Percentiles rank a stretch among this genome's conserved stretches.
Conservation (phyloP, 345 rosid genomes). For the Eucalyptus victrix region DNA sequence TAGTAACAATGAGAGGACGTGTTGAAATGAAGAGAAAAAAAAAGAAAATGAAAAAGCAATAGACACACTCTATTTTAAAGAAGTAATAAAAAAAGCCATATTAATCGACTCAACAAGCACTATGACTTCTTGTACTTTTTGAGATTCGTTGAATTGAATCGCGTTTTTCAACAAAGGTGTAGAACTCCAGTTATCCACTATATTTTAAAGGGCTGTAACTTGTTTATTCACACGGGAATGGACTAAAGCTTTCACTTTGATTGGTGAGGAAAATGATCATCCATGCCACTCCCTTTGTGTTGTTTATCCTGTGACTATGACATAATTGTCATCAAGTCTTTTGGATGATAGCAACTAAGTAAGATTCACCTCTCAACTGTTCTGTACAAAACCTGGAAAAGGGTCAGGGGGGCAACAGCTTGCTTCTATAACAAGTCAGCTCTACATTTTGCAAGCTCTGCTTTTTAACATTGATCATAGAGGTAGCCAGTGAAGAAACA, state of each 20-base stretch:
- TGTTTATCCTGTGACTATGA: neutral
- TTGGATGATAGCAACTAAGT: neutral
- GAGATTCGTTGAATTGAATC: neutral
- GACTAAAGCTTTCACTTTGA: neutral
- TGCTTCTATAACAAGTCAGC: neutral
- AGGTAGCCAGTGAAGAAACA: neutral
- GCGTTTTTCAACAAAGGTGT: neutral
- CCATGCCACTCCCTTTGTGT: neutral
- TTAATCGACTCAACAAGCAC: neutral
- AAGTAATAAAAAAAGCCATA: neutral
- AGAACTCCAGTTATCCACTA: neutral
- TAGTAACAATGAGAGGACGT: accelerated
- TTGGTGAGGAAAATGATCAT: neutral
- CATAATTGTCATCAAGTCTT: neutral
- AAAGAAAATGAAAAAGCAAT: neutral
- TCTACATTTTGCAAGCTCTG: neutral
- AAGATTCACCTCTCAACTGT: neutral
- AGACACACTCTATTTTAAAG: accelerated
- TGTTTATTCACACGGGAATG: neutral
- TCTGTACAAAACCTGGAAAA: neutral
- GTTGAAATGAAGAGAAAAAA: neutral
- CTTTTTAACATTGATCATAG: neutral
- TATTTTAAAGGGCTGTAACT: neutral
- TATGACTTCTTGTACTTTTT: neutral
- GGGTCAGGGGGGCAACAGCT: neutral